Evolutionary conservation across 257 asterid species (phyloP), one percentile per base, ranked within the genome.

Genomic region (Perilla frutescens): DNA sequence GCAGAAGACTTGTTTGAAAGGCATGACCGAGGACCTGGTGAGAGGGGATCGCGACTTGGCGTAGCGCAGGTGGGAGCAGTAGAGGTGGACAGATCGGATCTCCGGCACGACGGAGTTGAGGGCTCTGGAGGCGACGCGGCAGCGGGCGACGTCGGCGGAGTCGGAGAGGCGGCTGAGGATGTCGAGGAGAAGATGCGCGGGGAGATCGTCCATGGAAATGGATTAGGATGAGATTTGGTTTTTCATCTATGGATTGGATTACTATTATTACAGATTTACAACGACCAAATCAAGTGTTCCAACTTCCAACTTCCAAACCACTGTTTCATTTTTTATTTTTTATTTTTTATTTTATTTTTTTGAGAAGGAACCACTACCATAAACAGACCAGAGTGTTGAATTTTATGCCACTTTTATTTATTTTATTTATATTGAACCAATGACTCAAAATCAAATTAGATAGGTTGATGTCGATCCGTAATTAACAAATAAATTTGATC

Each of bases 31-130:
- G 9, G 88, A 76, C 29, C 84, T 68, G 50, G 84, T 81, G 0
- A 15, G 84, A 12, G 89, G 89, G 14, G 81, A 86, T 37, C 94
- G 90, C 41, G 89, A 89, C 65, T 78, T 86, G 78, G 84, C 82
- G 82, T 89, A 89, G 68, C 95, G 96, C 32, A 47, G 73, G 87
- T 79, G 83, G 77, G 96, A 87, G 80, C 96, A 88, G 56, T 72
- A 64, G 69, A 89, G 89, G 47, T 82, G 70, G 74, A 89, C 71
- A 63, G 84, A 84, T 68, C 90, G 89, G 83, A 89, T 61, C 58
- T 83, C 91, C 61, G 79, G 83, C 48, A 82, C 85, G 40, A 86
- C 76, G 4, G 86, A 57, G 79, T 89, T 88, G 12, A 91, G 67
- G 83, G 89, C 47, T 68, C 77, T 87, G 73, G 91, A 88, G 45